A percentile compares a stretch with the other conserved stretches of the same genome.
Conservation (phyloP, 2,329 filamentous ascomycete species). For the Colletotrichum lentis region DNA sequence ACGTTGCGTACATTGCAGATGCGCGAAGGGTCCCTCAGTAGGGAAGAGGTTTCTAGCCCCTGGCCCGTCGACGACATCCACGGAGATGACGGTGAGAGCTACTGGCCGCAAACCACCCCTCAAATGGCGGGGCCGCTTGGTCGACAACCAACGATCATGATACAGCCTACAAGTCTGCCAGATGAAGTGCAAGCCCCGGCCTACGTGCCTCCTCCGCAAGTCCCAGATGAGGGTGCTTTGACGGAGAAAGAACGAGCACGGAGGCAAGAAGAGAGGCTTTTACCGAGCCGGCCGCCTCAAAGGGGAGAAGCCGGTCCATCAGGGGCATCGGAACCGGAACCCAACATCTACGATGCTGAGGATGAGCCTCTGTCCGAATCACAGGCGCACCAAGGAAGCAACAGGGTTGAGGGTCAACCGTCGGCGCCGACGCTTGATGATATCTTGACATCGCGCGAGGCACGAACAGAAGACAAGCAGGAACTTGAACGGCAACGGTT, state of each 20-base stretch:
- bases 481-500: conserved; percentile 75
- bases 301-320: conserved; percentile 49
- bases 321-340: conserved; percentile 40
- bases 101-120: conserved; percentile 31
- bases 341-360: conserved; percentile 60
- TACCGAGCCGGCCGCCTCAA: conserved; percentile 79
- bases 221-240: conserved; percentile 67
- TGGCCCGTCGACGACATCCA: conserved; percentile 29
- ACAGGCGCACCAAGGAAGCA: conserved; percentile 37
- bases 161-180: conserved; percentile 33
- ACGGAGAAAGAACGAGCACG: conserved; percentile 85
- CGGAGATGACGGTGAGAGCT: conserved; percentile 31
- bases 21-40: conserved; percentile 44
- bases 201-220: conserved; percentile 67
- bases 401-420: conserved; percentile 46
- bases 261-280: conserved; percentile 77
- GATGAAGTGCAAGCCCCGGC: conserved; percentile 53
- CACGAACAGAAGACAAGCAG: conserved; percentile 75
- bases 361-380: conserved; percentile 46
- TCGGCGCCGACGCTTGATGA: conserved; percentile 59
- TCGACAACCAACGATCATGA: conserved; percentile 32
- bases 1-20: conserved; percentile 41
- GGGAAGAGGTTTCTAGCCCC: conserved; percentile 44
- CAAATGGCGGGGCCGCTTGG: conserved; percentile 18
- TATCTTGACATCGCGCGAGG: conserved; percentile 45